Evolutionary conservation across 2,329 filamentous ascomycete species (phyloP).

Genomic region (Laburnicola sp.): DNA sequence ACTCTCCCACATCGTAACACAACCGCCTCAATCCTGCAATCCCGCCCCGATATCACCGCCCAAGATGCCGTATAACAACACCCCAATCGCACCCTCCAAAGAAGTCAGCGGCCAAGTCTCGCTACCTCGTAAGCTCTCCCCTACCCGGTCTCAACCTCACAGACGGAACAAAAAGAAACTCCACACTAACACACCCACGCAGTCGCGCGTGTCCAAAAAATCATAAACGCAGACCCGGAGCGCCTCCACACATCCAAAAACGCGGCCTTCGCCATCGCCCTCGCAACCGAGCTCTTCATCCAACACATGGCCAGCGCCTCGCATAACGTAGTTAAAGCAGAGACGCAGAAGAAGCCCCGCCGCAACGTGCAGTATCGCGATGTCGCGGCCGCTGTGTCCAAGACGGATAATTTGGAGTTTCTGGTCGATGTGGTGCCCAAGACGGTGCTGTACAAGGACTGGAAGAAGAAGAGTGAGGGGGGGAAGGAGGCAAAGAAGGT

Average conservation of each 20-base stretch:
- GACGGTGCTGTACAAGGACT: conserved; percentile 77
- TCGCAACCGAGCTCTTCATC: conserved; percentile 95
- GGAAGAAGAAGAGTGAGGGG: conserved; percentile 62
- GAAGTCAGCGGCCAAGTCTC: conserved; percentile 84
- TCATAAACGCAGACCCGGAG: conserved; percentile 77
- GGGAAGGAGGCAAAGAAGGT: conserved; percentile 43
- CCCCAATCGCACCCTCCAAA: conserved; percentile 75
- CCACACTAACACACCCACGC: conserved; percentile 12
- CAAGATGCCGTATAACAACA: conserved; percentile 87
- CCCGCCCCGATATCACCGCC: too few species aligned
- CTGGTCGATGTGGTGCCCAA: conserved; percentile 87
- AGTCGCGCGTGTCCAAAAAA: conserved; percentile 97
- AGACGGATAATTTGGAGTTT: conserved; percentile 93
- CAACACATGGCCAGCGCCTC: conserved; percentile 85
- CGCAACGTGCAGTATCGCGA: conserved; percentile 97
- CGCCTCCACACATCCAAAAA: conserved; percentile 88
- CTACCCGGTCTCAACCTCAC: not conserved
- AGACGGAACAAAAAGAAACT: not conserved
- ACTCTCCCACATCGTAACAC: too few species aligned
- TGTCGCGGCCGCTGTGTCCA: conserved; percentile 81
- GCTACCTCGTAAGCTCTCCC: conserved; percentile 70
- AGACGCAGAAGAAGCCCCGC: conserved; percentile 74
- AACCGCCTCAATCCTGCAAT: too few species aligned
- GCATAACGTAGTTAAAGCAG: conserved; percentile 84
- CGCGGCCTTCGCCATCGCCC: conserved; percentile 88